Conservation (phyloP, 495 filamentous ascomycete species). For the Pyrenula massariospora region DNA sequence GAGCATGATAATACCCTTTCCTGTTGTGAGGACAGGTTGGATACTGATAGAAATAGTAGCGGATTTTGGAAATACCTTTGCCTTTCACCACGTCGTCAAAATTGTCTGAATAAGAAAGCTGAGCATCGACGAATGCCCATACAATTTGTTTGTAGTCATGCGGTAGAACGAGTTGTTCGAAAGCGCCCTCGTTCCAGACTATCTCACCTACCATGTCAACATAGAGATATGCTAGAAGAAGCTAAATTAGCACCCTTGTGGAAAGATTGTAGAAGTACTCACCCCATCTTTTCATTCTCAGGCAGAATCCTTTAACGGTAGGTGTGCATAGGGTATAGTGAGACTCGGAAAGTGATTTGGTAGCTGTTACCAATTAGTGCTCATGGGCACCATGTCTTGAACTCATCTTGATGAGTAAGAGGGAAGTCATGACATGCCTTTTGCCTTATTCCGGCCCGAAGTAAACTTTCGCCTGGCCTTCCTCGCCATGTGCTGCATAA, state of each 20-base stretch:
- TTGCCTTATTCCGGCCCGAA: neutral
- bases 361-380: neutral
- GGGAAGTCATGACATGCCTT: neutral
- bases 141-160: slow-evolving; percentile 14
- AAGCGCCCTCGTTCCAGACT: slow-evolving; percentile 26
- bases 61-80: slow-evolving; percentile 12
- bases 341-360: neutral
- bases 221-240: slow-evolving; percentile 1
- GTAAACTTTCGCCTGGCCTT: neutral
- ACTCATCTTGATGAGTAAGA: neutral
- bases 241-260: neutral
- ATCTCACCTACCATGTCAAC: slow-evolving; percentile 23
- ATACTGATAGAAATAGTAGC: neutral
- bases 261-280: neutral
- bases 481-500: neutral
- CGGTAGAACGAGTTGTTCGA: slow-evolving; percentile 32
- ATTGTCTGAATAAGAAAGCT: slow-evolving; percentile 4
- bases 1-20: slow-evolving; percentile 30
- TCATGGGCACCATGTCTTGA: neutral
- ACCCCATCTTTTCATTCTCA: neutral
- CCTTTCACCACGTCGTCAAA: slow-evolving; percentile 18
- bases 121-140: slow-evolving; percentile 18
- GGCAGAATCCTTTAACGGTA: neutral
- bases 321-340: neutral
- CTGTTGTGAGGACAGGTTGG: slow-evolving; percentile 10